These are phyloP conservation scores for Schizothecium vesticola DNA, from an alignment of 495 filamentous ascomycete species.

Conservation along the genomic window DNA sequence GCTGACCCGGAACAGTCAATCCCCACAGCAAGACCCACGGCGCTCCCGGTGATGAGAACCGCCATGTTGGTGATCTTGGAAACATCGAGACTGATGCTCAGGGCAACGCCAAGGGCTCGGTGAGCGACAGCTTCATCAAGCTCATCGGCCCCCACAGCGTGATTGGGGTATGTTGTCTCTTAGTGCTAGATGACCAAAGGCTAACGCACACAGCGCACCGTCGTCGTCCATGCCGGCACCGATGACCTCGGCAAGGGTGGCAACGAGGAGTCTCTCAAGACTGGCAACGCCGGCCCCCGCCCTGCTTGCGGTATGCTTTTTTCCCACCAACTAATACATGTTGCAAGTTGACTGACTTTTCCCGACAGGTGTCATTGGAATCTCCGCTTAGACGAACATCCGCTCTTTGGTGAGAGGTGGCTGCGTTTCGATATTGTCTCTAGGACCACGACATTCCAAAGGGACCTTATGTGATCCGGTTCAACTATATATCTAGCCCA, in stretches of 20 bases:
- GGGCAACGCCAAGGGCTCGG: constrained; percentile 75
- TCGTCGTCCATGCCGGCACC: constrained; percentile 90
- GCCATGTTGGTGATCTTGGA: constrained; percentile 95
- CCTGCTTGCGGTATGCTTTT: constrained; percentile 79
- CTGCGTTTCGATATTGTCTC: neutral
- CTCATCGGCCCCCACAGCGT: constrained; percentile 93
- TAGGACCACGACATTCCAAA: neutral
- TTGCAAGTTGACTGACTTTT: constrained; percentile 21
- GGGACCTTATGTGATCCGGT: neutral
- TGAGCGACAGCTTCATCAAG: constrained; percentile 77
- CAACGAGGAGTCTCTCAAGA: constrained; percentile 92
- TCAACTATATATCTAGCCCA: neutral
- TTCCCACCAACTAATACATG: constrained; percentile 11
- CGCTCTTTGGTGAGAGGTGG: neutral
- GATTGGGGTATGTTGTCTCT: constrained; percentile 66
- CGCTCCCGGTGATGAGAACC: constrained; percentile 69
- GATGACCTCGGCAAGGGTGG: constrained; percentile 91
- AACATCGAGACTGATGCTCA: constrained; percentile 93
- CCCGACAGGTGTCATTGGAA: constrained; percentile 71
- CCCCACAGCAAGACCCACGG: constrained; percentile 88
- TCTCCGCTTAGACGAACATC: constrained; percentile 50
- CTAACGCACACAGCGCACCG: constrained; percentile 61
- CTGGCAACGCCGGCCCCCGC: constrained; percentile 86
- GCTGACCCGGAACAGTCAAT: constrained; percentile 62
- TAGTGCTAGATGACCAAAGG: neutral